Base-by-base conservation (phyloP, 495 filamentous ascomycete species). In the Cudoniella acicularis region DNA sequence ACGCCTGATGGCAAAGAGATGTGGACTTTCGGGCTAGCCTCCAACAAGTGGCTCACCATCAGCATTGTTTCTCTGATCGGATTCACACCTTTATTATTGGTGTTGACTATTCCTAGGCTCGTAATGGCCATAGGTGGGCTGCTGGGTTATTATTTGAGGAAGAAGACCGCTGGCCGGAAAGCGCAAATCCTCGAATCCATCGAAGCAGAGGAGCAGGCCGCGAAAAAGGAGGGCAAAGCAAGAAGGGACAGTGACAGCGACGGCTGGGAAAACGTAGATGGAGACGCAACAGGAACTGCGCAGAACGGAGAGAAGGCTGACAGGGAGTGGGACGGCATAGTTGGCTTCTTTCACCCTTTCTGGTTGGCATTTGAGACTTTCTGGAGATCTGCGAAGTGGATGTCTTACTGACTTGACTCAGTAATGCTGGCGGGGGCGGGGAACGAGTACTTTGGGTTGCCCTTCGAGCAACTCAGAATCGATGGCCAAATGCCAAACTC, bases 401-500 rank as follows among this genome's bases (percentile, higher is more conserved):
- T 3, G 11, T 17, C 8, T 49, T 11, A 16, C 47, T 60, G n/a
- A 51, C 59, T 62, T 20, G 56, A 22, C 42, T 57, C 63, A 92
- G 91, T 72, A 97, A 98, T 75, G 95, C 94, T 42, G 94, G 93
- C 24, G 94, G 94, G 27, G 94, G 94, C 42, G 94, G 95, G 57
- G 94, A 98, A 75, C 82, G 94, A 70, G 95, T 98, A 25, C 83
- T 98, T 43, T 98, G 94, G 92, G 93, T 92, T 61, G 94, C 95
- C 10, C 87, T 98, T 54, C 85, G 87, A 63, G 90, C 95, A 25
- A 96, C 91, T 3, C 94, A 97, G 73, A 83, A 85, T 59, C 84
- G 89, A 60, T 96, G 90, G 86, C 93, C 92, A 2, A 87, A 87
- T 49, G 91, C 91, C 22, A 85, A 91, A 61, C 94, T 91, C 66